Base-by-base conservation (phyloP, 1,284 basidiomycete species). In the Hypsizygus ulmarius region DNA sequence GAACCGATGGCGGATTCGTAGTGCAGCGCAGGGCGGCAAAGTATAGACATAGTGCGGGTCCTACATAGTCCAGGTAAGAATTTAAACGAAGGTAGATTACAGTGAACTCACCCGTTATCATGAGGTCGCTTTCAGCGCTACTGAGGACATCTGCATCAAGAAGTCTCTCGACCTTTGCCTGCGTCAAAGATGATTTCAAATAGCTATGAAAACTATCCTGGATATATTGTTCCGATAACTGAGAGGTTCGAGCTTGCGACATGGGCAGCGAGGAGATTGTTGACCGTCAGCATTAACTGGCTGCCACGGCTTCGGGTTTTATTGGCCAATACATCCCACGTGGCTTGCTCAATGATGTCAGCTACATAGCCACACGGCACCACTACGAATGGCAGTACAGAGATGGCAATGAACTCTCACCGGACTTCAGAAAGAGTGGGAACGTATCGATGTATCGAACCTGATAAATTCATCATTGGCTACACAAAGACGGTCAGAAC, bases 151-250 rank as follows among this genome's bases (percentile, higher is more conserved):
- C 81, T 5, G 79, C 75, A 59, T 86, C 84, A 32, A 93, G 69
- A 3, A 92, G 70, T 1, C 72, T 70, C 64, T 92, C 90, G 0
- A 74, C 76, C 60, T 87, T 88, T 0, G 89, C 90, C 49, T 77
- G 75, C 0, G 84, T 75, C 7, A 92, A 69, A 0, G 86, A 87
- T 1, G 84, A 86, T 60, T 84, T 85, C 60, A 91, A 77, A 58
- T 89, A 88, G 54, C 76, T 78, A 64, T 92, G 88, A 61, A 92
- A 92, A 52, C 78, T 81, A 56, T 87, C 78, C 52, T 88, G 84
- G 18, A 90, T 74, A 47, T 78, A 75, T 47, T 77, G 62, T 58
- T 90, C 87, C 1, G 78, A 70, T 11, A 88, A 71, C 27, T 59
- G 56, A 25, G 53, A 47, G 25, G 38, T 51, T 38, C 45, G 52